Conservation (phyloP, 2,329 filamentous ascomycete genomes). For the Zymoseptoria tritici region DNA sequence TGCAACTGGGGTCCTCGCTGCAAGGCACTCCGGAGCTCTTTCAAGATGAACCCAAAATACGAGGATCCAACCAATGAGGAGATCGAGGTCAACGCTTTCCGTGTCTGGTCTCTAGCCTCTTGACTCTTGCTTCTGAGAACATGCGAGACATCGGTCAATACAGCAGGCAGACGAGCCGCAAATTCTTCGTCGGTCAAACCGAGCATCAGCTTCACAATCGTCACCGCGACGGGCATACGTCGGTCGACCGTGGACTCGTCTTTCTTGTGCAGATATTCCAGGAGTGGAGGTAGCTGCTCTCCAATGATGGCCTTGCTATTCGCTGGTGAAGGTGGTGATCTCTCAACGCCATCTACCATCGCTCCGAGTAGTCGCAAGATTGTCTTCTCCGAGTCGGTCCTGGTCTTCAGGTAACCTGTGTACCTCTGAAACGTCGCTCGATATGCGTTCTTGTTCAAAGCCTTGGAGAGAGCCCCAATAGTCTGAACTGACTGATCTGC, state of each 20-base stretch:
- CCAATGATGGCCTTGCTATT: slow-evolving; percentile 46
- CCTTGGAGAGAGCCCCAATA: slow-evolving; percentile 65
- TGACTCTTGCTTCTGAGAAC: slow-evolving; percentile 83
- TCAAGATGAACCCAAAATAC: slow-evolving; percentile 88
- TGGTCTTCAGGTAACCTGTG: slow-evolving; percentile 70
- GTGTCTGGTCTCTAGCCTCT: slow-evolving; percentile 82
- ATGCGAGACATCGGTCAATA: slow-evolving; percentile 86
- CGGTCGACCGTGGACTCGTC: slow-evolving; percentile 91
- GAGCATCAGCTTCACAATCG: slow-evolving; percentile 78
- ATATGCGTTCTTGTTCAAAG: slow-evolving; percentile 86
- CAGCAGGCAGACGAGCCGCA: slow-evolving; percentile 65
- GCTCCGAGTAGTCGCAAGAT: slow-evolving; percentile 74
- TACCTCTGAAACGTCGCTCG: slow-evolving; percentile 77
- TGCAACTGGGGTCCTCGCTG: slow-evolving; percentile 86
- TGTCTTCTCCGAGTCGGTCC: slow-evolving; percentile 77
- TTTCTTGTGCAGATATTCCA: slow-evolving; percentile 85
- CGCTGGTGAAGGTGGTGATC: neutral
- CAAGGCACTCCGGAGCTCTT: slow-evolving; percentile 76
- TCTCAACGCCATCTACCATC: slow-evolving; percentile 54
- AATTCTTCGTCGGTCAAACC: slow-evolving; percentile 68
- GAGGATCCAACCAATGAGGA: slow-evolving; percentile 69
- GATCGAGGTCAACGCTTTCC: slow-evolving; percentile 81
- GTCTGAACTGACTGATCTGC: slow-evolving; percentile 79
- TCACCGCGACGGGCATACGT: slow-evolving; percentile 81
- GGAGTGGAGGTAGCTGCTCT: slow-evolving; percentile 69